Evolutionary conservation across 306 rosid genomes (phyloP).

Genomic region (Trichosanthes cucumerina): DNA sequence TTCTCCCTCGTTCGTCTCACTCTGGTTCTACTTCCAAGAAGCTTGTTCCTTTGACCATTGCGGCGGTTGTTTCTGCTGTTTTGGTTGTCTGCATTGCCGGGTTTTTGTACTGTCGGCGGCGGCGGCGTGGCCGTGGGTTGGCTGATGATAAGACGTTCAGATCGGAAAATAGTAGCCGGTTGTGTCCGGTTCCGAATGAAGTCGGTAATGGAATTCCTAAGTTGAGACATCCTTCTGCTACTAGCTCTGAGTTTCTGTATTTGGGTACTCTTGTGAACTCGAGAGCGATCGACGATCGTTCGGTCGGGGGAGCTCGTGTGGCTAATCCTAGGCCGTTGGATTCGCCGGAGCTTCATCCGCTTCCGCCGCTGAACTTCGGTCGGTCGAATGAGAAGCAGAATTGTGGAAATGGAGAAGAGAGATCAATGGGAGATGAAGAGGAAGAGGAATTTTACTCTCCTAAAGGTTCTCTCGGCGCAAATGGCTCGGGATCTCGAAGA

Average conservation of each 20-base stretch:
- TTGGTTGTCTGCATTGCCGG: constrained; percentile 22
- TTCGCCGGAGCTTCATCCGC: constrained; percentile 51
- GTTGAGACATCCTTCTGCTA: constrained; percentile 26
- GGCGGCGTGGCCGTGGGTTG: constrained; percentile 21
- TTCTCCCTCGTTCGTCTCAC: constrained; percentile 39
- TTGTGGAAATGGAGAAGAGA: constrained; percentile 15
- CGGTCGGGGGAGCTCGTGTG: constrained; percentile 16
- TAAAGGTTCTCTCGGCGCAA: constrained; percentile 51
- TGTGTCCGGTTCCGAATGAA: constrained; percentile 32
- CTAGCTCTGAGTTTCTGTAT: constrained; percentile 83
- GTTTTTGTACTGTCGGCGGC: constrained; percentile 37
- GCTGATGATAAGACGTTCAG: constrained; percentile 54
- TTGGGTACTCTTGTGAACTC: constrained; percentile 77
- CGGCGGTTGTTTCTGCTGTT: constrained; percentile 32
- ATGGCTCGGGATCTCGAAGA: constrained; percentile 67
- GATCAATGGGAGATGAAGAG: constrained; percentile 30
- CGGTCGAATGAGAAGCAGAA: constrained; percentile 13
- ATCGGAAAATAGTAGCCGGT: constrained; percentile 55
- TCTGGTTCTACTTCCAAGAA: constrained; percentile 28
- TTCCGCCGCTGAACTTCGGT: constrained; percentile 33
- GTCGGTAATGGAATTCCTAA: constrained; percentile 20
- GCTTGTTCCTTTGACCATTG: constrained; percentile 30
- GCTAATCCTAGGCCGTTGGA: constrained; percentile 26
- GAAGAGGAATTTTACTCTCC: constrained; percentile 90
- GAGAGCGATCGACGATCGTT: constrained; percentile 37